Base-by-base conservation (phyloP, 2,329 filamentous ascomycete species). In the Claviceps purpurea region DNA sequence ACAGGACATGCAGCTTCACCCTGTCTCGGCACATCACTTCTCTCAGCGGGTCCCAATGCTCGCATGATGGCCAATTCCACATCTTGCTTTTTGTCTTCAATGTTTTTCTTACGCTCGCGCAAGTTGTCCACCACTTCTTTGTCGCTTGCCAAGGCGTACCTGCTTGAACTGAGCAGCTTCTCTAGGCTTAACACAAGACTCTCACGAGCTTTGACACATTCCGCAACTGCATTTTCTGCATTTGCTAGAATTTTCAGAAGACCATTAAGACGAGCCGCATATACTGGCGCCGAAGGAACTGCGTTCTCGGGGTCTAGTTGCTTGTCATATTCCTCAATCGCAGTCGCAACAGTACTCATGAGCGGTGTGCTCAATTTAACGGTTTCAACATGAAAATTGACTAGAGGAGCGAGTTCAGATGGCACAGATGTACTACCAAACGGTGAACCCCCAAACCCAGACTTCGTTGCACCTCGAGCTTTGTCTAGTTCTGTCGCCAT, bases 21-120 rank as follows among this genome's bases (percentile, higher is more conserved):
- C 8, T 72, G 70, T 2, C 73, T 71, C 3, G 73, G 69, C 10
- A 79, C 72, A 8, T 68, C 67, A 47, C 72, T 69, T 20, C 72
- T 70, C 53, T 78, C 75, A 8, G 82, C 77, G 1, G 79, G 77
- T 14, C 82, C 81, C 22, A 95, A 76, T 8, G 87, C 88, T 50
- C 85, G 81, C 78, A 98, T 89, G 59, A 98, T 97, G 48, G 81
- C 84, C 58, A 91, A 81, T 67, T 98, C 93, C 7, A 98, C 89
- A 47, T 93, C 85, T 50, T 84, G 82, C 67, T 94, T 95, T 69
- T 88, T 90, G 18, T 75, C 72, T 60, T 96, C 90, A 16, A 89
- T 87, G 52, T 82, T 81, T 2, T 72, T 68, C 59, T 85, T 88
- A 52, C 84, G 82, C n/a, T 72, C 73, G 3, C 74, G 70, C 20